Evolutionary conservation across 2,329 filamentous ascomycete genomes (phyloP).

Genomic region (Talaromyces atroroseus): DNA sequence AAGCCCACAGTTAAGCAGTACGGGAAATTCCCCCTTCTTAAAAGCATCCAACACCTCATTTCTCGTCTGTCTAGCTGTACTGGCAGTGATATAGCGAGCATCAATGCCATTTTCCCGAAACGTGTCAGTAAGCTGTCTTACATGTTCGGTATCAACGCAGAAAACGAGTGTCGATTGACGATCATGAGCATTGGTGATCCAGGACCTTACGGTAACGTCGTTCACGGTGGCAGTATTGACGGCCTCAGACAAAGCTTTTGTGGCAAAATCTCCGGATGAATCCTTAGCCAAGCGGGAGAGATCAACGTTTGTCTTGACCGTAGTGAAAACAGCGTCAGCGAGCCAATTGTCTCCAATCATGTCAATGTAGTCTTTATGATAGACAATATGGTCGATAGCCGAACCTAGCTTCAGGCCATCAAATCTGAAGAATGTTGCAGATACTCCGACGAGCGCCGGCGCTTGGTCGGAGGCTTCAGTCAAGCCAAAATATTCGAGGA

Average conservation of each 20-base stretch:
- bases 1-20: constrained; percentile 89
- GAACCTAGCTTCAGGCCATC: constrained; percentile 77
- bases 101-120: constrained; percentile 77
- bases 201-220: constrained; percentile 76
- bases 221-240: constrained; percentile 82
- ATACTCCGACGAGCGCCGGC: constrained; percentile 79
- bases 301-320: constrained; percentile 76
- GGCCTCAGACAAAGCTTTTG: constrained; percentile 67
- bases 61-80: constrained; percentile 66
- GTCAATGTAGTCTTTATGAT: constrained; percentile 77
- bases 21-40: constrained; percentile 68
- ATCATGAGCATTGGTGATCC: constrained; percentile 68
- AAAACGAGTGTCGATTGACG: constrained; percentile 88
- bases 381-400: constrained; percentile 92
- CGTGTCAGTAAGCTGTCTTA: constrained; percentile 64
- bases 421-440: constrained; percentile 71
- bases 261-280: constrained; percentile 70
- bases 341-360: constrained; percentile 91
- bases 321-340: constrained; percentile 87
- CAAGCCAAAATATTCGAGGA: constrained; percentile 74
- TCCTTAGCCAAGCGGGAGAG: constrained; percentile 63
- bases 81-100: constrained; percentile 78
- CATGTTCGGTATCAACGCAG: constrained; percentile 84
- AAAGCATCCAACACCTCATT: constrained; percentile 70
- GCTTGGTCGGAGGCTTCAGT: constrained; percentile 44